Base-by-base conservation (phyloP, 169 alveolate species). In the Plasmodium reichenowi region DNA sequence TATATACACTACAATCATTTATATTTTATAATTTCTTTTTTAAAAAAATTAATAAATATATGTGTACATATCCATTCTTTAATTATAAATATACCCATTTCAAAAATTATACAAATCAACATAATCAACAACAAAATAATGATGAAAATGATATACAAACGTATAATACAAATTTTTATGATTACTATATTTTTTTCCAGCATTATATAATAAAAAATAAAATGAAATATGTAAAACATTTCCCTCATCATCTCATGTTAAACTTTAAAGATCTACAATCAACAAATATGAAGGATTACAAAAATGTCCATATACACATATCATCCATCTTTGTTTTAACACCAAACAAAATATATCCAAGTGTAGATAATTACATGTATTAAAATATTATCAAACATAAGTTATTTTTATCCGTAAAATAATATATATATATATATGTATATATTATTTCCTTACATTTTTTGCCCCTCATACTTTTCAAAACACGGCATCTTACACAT, bases 31-130 rank as follows among this genome's bases (percentile, higher is more conserved):
- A 83, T 83, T 58, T 68, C 20, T 83, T 38, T 83, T 83, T 83
- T 83, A 56, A 83, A 83, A 83, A 68, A 83, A 52, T 68, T 15
- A 83, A 83, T 26, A 83, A 83, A 72, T 83, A 83, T 83, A 83
- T 83, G 85, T 83, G 85, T 62, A 52, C 91, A 2, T 83, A 68
- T 29, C 91, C 91, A 62, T 83, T 83, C n/a, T 83, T 83, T 54
- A 83, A 83, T 68, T 68, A 83, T 72, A 83, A 83, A 72, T 83
- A 83, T 83, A 68, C 43, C 20, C 50, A 38, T 20, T 32, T 83
- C 54, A 83, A 83, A 67, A 59, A 68, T 13, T 52, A 32, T 17
- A 20, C 68, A 3, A 29, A 56, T 20, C 17, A 56, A 17, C 47
- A 24, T 6, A 47, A 48, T 13, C 62, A 83, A 38, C 24, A 83